Evolutionary conservation across 1,284 basidiomycete species (phyloP).

Genomic region (Peniophora sp.): DNA sequence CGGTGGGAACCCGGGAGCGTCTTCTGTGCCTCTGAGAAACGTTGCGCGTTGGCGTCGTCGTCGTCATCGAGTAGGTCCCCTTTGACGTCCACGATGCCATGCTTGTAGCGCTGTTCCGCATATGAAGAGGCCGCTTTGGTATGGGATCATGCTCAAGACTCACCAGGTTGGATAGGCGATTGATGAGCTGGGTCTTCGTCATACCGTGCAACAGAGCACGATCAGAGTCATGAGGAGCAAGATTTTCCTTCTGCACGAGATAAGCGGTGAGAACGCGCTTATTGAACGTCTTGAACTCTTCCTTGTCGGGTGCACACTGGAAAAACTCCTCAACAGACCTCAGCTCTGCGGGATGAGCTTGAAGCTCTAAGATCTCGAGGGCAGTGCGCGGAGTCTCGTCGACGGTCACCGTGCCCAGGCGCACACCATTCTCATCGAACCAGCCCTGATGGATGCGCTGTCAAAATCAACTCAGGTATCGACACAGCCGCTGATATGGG

Average conservation of each 20-base stretch:
- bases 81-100: neutral
- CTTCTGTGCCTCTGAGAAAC: neutral
- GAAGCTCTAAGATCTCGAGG: neutral
- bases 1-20: neutral
- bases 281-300: neutral
- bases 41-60: neutral
- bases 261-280: neutral
- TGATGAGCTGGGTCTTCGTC: neutral
- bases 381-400: neutral
- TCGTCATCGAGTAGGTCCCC: neutral
- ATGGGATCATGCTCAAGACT: neutral
- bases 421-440: neutral
- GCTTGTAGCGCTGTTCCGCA: neutral
- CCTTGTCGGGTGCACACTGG: neutral
- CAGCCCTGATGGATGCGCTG: conserved; percentile 4
- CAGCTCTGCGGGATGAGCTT: neutral
- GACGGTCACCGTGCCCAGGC: no score
- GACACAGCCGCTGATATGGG: neutral
- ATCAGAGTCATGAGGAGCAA: neutral
- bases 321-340: neutral
- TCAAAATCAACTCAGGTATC: neutral
- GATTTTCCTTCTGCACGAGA: neutral
- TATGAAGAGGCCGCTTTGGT: neutral
- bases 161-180: neutral
- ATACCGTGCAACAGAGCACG: no score